A percentile compares a stretch with the other conserved stretches of the same genome.
These are phyloP conservation scores for Heterobasidion parviporum DNA, from an alignment of 1,284 basidiomycete species.

Conservation along the genomic window DNA sequence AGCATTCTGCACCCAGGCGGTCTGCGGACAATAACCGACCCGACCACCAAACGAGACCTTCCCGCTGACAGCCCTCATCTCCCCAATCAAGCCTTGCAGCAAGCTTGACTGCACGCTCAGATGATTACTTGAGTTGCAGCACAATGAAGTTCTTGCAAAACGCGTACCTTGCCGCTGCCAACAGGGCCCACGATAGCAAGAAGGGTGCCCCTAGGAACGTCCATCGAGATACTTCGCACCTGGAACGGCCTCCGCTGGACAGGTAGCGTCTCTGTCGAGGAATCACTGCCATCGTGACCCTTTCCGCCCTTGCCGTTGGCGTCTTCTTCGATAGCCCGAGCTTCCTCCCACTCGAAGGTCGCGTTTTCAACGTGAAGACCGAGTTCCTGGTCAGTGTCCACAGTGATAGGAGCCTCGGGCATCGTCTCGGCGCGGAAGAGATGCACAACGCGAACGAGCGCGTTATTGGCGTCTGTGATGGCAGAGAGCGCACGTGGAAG, in stretches of 20 bases:
- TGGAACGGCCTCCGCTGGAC: slow-evolving; percentile 37
- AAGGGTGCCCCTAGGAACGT: slow-evolving; percentile 63
- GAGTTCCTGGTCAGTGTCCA: slow-evolving; percentile 40
- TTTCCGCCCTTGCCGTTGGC: slow-evolving; percentile 5
- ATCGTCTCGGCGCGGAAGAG: slow-evolving; percentile 77
- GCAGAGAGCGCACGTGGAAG: slow-evolving; percentile 49
- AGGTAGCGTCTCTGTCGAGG: neutral
- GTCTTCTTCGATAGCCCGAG: slow-evolving; percentile 20
- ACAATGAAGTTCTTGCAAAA: neutral
- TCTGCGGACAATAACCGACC: slow-evolving; percentile 48
- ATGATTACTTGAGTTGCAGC: neutral
- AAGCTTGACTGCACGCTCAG: slow-evolving; percentile 22
- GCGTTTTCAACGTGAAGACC: slow-evolving; percentile 58
- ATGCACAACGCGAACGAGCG: slow-evolving; percentile 55
- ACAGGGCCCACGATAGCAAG: slow-evolving; percentile 71
- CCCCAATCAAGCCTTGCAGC: slow-evolving; percentile 73
- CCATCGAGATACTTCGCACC: slow-evolving; percentile 52
- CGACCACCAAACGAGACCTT: slow-evolving; percentile 55
- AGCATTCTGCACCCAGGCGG: slow-evolving; percentile 40
- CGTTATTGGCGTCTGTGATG: slow-evolving; percentile 74
- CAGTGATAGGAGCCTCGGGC: slow-evolving; percentile 32
- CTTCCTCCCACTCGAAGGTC: slow-evolving; percentile 79
- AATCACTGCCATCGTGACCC: neutral
- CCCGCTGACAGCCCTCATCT: slow-evolving; percentile 64
- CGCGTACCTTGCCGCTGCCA: slow-evolving; percentile 55